Evolutionary conservation across 768 basidiomycete species (phyloP).

Genomic region (Hemileccinum rubropunctum): DNA sequence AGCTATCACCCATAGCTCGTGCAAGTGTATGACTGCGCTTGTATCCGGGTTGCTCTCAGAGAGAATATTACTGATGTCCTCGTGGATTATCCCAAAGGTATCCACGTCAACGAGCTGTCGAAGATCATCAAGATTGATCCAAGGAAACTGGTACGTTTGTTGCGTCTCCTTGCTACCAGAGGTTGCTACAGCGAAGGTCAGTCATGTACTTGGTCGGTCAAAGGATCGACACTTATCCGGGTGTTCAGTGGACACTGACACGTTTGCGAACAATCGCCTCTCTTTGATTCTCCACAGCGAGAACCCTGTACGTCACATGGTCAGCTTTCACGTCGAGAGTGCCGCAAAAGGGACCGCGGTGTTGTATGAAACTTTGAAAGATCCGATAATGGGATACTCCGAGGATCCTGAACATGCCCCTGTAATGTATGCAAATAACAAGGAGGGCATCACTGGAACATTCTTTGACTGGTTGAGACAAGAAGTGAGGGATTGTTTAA

Average conservation of each 20-base stretch:
- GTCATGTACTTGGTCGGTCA: background rate
- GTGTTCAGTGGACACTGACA: conserved; percentile 25
- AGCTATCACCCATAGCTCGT: conserved; percentile 14
- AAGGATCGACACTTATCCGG: background rate
- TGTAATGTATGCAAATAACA: conserved; percentile 17
- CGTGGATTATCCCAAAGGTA: conserved; percentile 26
- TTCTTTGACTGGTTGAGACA: conserved; percentile 25
- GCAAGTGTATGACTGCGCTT: conserved; percentile 27
- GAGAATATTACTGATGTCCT: conserved; percentile 31
- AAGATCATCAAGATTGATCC: conserved; percentile 17
- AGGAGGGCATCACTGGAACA: conserved; percentile 16
- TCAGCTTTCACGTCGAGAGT: conserved; percentile 18
- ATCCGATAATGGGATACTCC: conserved; percentile 17
- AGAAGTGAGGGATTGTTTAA: conserved; percentile 11
- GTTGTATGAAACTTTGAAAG: conserved; percentile 28
- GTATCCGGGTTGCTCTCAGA: conserved; percentile 24
- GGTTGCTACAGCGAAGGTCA: conserved; percentile 33
- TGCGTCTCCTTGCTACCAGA: conserved; percentile 29
- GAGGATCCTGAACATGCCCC: conserved; percentile 21
- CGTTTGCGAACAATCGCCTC: conserved; percentile 35
- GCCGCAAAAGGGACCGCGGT: conserved; percentile 5
- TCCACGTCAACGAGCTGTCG: conserved; percentile 30
- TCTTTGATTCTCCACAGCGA: conserved; percentile 23
- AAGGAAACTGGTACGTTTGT: conserved; percentile 29
- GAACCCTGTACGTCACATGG: conserved; percentile 21